These are phyloP conservation scores for Penicillium sclerotigenum DNA, from an alignment of 2,329 filamentous ascomycete genomes.

Conservation along the genomic window DNA sequence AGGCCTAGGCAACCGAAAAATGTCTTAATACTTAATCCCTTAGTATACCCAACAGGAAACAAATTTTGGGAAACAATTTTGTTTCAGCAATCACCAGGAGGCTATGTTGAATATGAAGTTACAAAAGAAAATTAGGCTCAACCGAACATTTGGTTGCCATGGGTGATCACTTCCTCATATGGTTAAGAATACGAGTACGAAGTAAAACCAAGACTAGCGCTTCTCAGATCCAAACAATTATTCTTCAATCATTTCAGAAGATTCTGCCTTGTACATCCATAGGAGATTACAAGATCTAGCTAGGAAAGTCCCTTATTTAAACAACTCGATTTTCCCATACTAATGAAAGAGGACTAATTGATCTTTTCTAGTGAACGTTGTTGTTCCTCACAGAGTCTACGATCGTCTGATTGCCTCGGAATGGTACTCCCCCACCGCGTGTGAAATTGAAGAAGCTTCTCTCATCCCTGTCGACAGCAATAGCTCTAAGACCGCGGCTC, in stretches of 20 bases:
- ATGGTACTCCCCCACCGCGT: too few relatives aligned
- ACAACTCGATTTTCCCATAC: background rate
- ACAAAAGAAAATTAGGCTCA: too few relatives aligned
- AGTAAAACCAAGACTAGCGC: background rate
- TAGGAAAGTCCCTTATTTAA: background rate
- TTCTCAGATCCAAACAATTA: background rate
- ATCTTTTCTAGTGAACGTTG: too few relatives aligned
- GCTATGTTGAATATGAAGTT: background rate
- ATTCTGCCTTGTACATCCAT: background rate
- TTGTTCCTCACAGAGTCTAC: too few relatives aligned
- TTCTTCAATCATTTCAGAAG: background rate
- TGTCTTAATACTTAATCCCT: background rate
- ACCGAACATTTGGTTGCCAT: background rate
- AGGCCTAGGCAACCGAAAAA: background rate
- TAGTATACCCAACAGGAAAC: background rate
- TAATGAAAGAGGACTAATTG: too few relatives aligned
- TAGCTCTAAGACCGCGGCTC: too few relatives aligned
- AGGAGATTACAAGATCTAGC: background rate
- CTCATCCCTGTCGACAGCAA: too few relatives aligned
- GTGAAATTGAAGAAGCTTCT: too few relatives aligned
- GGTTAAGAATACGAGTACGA: background rate
- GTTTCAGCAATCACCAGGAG: background rate
- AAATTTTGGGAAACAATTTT: too few relatives aligned
- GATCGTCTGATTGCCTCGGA: too few relatives aligned
- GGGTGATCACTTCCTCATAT: background rate